phyloP scores from a whole-genome alignment of 352 stramenopile genomes.

The Globisporangium polare region DNA sequence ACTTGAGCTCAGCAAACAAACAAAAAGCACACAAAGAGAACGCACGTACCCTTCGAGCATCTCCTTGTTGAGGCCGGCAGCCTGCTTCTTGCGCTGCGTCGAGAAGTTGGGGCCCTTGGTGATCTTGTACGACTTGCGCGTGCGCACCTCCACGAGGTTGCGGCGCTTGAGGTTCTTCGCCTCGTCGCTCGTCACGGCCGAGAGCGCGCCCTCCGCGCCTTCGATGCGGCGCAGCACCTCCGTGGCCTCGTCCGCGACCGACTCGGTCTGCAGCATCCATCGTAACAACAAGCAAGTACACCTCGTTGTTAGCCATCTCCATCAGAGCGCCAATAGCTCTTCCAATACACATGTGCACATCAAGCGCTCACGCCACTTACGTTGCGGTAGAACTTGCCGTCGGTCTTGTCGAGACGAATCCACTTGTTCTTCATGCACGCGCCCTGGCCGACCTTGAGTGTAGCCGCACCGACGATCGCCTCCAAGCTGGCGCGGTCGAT shows the following conservation, averaged over 20 bases:
- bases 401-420: constrained; percentile 92
- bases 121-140: constrained; percentile 94
- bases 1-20: not conserved
- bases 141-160: constrained; percentile 76
- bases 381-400: constrained; percentile 85
- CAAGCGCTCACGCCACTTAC: constrained; percentile 23
- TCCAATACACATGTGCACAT: constrained; percentile 20
- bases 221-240: constrained; percentile 87
- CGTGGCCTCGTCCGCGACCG: constrained; percentile 61
- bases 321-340: no score
- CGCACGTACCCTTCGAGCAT: constrained; percentile 93
- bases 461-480: constrained; percentile 70
- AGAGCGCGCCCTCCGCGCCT: constrained; percentile 47
- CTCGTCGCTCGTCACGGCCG: constrained; percentile 64
- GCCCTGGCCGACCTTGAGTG: constrained; percentile 94
- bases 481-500: constrained; percentile 83
- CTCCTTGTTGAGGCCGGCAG: constrained; percentile 97
- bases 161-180: constrained; percentile 80
- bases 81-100: constrained; percentile 93
- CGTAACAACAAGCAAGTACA: not conserved
- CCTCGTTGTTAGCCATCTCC: no score
- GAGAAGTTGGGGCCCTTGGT: constrained; percentile 92
- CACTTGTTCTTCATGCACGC: constrained; percentile 99
- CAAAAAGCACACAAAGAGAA: not conserved
- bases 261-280: constrained; percentile 31